Conservation (phyloP, 2,329 filamentous ascomycete species). For the Metarhizium robertsii region DNA sequence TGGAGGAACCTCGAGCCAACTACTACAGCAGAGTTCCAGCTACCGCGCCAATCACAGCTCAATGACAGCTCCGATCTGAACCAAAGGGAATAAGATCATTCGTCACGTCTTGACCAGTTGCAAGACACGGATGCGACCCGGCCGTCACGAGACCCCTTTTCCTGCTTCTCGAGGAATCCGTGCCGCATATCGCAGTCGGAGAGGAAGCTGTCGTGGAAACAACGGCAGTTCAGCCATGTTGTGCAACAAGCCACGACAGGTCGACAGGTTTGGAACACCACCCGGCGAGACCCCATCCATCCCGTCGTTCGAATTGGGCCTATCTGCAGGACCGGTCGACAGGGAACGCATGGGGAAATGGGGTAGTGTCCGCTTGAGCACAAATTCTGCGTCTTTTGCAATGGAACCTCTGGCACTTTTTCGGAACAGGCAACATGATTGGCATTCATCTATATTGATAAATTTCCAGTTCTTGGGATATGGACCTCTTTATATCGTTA, state of each 20-base stretch:
- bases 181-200: background rate
- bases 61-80: too few species aligned
- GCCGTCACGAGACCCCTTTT: background rate
- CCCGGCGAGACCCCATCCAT: too few species aligned
- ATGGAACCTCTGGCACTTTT: too few species aligned
- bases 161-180: background rate
- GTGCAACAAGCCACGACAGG: background rate
- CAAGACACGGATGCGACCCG: background rate
- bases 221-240: background rate
- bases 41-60: conserved; percentile 7
- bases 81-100: background rate
- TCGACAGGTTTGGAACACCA: background rate
- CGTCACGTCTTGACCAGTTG: too few species aligned
- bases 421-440: too few species aligned
- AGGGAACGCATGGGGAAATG: too few species aligned
- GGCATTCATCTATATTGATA: too few species aligned
- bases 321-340: too few species aligned
- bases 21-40: background rate
- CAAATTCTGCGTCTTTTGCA: too few species aligned
- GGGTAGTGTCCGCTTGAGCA: too few species aligned
- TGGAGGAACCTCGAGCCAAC: background rate
- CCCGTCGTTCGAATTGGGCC: background rate
- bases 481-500: too few species aligned
- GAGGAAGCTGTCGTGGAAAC: background rate
- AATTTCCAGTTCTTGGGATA: too few species aligned